Evolutionary conservation across 2,329 filamentous ascomycete genomes (phyloP).

Genomic region (Monilinia aucupariae): DNA sequence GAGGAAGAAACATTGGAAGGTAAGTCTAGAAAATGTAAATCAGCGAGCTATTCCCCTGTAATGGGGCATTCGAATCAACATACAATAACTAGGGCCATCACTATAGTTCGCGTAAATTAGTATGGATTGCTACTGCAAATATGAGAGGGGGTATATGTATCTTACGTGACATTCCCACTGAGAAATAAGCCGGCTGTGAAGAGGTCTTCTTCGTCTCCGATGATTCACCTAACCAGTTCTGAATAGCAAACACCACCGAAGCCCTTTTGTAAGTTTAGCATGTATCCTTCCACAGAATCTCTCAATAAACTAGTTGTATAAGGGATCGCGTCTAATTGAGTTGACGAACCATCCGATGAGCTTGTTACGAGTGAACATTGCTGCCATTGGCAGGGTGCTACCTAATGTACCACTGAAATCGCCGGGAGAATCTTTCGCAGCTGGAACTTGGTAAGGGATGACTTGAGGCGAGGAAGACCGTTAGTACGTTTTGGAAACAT

Average conservation of each 20-base stretch:
- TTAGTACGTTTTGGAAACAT: not conserved
- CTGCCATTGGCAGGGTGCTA: slow-evolving; percentile 89
- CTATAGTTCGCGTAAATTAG: slow-evolving; percentile 21
- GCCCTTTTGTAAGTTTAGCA: slow-evolving; percentile 46
- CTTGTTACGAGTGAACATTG: slow-evolving; percentile 89
- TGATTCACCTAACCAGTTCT: slow-evolving; percentile 74
- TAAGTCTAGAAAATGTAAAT: slow-evolving; percentile 44
- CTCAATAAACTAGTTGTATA: not conserved
- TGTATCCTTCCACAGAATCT: not conserved
- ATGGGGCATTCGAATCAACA: slow-evolving; percentile 24
- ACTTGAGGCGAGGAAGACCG: slow-evolving; percentile 50
- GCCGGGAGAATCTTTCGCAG: slow-evolving; percentile 53
- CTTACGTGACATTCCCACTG: slow-evolving; percentile 71
- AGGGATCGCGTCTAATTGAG: not conserved
- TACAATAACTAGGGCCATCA: slow-evolving; percentile 39
- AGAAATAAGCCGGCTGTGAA: slow-evolving; percentile 67
- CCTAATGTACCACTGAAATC: slow-evolving; percentile 68
- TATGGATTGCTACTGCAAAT: not conserved
- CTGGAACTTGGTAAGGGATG: slow-evolving; percentile 79
- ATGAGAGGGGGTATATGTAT: not conserved
- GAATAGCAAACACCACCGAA: slow-evolving; percentile 66
- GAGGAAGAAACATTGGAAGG: slow-evolving; percentile 59
- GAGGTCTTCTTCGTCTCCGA: slow-evolving; percentile 58
- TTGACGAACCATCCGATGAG: slow-evolving; percentile 58
- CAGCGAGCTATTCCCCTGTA: not conserved